Base-by-base conservation (phyloP, 257 asterid genomes). In the Solanum sitiens region DNA sequence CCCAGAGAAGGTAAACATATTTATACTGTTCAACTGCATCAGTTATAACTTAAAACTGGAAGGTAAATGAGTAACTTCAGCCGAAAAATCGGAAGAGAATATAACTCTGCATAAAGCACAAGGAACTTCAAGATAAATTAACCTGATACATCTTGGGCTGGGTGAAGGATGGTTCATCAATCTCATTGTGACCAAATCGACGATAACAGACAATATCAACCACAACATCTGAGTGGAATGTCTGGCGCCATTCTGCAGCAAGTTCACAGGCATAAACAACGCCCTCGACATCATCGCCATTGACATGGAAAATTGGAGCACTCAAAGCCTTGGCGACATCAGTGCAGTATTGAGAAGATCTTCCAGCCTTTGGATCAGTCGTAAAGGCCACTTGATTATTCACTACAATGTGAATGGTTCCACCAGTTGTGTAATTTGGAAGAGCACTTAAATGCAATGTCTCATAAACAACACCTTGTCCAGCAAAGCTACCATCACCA, bases 181-280 rank as follows among this genome's bases (percentile, higher is more conserved):
- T 95, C 89, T 96, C 99, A 90, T 96, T 96, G 92, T 96, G 98
- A 90, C 99, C 99, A 92, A 94, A 95, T 88, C 98, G 95, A 87
- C 99, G 98, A 83, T 96, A 96, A 88, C 99, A 96, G 39, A 96
- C 95, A 70, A 96, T 93, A 91, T 96, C 99, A 87, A 96, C 98
- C 91, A 95, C 98, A 76, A 95, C 99, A 89, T 96, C 99, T 56
- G 98, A 93, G 87, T 95, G 99, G 86, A 96, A 96, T 32, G 93
- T 95, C 92, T 96, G 99, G 84, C 99, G 95, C 99, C 99, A 96
- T 92, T 95, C 99, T 70, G 96, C 99, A 82, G 99, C 98, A 90
- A 96, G 99, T 92, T 96, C 99, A 83, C 98, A 96, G 75, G 91
- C 98, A 91, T 93, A 95, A 90, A 93, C 99, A 74, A 96, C 99